A percentile compares a stretch with the other conserved stretches of the same genome.
Evolutionary conservation across 257 asterid genomes (phyloP).

Genomic region (Solanum rostratum): DNA sequence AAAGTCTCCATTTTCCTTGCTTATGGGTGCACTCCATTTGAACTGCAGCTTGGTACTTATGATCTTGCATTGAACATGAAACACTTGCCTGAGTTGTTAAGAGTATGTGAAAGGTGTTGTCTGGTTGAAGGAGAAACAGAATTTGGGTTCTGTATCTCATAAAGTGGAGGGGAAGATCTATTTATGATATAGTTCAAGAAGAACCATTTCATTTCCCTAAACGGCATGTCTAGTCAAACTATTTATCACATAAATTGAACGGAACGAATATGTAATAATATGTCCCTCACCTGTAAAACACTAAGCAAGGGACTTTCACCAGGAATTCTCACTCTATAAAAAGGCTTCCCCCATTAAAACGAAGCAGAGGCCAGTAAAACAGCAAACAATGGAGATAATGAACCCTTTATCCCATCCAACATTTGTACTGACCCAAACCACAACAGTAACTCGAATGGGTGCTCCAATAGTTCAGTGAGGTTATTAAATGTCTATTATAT

Average conservation of each 20-base stretch:
- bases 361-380: constrained; percentile 24
- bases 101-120: constrained; percentile 40
- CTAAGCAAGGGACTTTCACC: constrained; percentile 50
- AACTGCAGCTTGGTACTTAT: constrained; percentile 44
- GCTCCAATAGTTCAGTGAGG: constrained; percentile 26
- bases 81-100: constrained; percentile 47
- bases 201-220: no score
- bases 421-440: constrained; percentile 61
- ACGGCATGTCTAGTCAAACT: background rate
- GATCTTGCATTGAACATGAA: background rate
- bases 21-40: background rate
- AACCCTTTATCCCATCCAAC: constrained; percentile 77
- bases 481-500: background rate
- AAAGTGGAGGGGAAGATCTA: background rate
- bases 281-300: constrained; percentile 28
- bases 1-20: constrained; percentile 43
- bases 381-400: constrained; percentile 29
- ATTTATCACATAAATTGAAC: background rate
- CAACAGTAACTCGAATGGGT: constrained; percentile 32
- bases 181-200: no score
- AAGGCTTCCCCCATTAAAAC: constrained; percentile 42
- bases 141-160: constrained; percentile 48
- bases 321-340: constrained; percentile 48
- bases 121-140: constrained; percentile 1
- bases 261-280: no score